Evolutionary conservation across 2,329 filamentous ascomycete species (phyloP).

Genomic region (Colletotrichum sp.): DNA sequence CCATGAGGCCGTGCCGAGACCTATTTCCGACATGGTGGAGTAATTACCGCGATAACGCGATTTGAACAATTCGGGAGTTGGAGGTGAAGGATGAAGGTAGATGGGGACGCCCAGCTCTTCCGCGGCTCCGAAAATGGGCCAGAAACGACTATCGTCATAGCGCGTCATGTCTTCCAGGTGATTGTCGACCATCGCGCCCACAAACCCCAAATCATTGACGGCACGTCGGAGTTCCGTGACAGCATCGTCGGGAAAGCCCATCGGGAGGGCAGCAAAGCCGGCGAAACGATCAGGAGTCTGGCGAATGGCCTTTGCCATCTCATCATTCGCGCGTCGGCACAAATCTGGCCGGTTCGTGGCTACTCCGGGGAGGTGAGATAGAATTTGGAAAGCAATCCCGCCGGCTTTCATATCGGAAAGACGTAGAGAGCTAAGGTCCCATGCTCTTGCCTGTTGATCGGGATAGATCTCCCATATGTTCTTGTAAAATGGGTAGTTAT

Average conservation of each 20-base stretch:
- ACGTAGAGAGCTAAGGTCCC: neutral
- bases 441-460: neutral
- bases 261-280: neutral
- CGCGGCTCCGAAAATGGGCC: neutral
- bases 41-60: neutral
- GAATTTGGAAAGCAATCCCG: neutral
- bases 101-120: neutral
- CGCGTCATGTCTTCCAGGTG: neutral
- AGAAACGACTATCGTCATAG: neutral
- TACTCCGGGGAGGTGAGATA: accelerated
- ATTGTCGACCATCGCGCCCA: neutral
- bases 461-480: neutral
- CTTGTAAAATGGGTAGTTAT: neutral
- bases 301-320: neutral
- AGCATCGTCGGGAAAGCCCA: accelerated
- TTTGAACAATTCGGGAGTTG: accelerated
- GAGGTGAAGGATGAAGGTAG: neutral
- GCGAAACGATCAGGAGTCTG: neutral
- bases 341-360: neutral
- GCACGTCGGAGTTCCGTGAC: neutral
- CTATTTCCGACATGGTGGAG: neutral
- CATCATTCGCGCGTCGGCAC: neutral
- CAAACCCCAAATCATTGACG: accelerated
- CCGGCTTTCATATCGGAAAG: neutral
- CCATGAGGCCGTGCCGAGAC: accelerated